A percentile compares a stretch with the other conserved stretches of the same genome.
Evolutionary conservation across 768 basidiomycete genomes (phyloP).

Genomic region (Auricularia cornea): DNA sequence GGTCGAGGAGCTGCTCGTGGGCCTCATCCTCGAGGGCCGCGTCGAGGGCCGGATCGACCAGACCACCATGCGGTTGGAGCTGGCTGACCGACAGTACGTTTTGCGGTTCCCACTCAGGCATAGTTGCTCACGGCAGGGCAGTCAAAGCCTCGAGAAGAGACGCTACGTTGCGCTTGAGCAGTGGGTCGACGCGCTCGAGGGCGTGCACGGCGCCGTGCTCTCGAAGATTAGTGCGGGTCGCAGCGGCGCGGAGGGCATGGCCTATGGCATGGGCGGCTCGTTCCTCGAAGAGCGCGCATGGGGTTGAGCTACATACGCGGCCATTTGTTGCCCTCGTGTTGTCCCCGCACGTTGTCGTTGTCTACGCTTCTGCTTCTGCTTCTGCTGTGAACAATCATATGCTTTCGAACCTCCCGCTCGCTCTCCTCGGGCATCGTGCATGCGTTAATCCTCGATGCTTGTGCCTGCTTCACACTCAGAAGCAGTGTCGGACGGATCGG

Average conservation of each 20-base stretch:
- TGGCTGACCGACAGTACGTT: conserved; percentile 69
- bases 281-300: neutral
- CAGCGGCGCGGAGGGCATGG: conserved; percentile 8
- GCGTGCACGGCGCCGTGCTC: conserved; percentile 68
- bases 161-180: conserved; percentile 72
- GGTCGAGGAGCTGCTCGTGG: conserved; percentile 89
- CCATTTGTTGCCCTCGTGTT: neutral
- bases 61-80: conserved; percentile 84
- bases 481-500: no score
- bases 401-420: no score
- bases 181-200: conserved; percentile 76
- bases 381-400: neutral
- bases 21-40: conserved; percentile 92
- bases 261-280: conserved; percentile 1
- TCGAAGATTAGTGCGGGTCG: conserved; percentile 39
- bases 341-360: neutral
- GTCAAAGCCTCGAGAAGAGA: conserved; percentile 81
- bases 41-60: conserved; percentile 97
- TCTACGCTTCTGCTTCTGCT: no score
- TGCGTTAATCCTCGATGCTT: no score
- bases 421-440: no score
- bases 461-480: no score
- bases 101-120: neutral
- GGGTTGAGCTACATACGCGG: neutral
- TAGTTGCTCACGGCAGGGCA: conserved; percentile 18